Conservation (phyloP, 176 grass and related monocot species). For the Canna indica region DNA sequence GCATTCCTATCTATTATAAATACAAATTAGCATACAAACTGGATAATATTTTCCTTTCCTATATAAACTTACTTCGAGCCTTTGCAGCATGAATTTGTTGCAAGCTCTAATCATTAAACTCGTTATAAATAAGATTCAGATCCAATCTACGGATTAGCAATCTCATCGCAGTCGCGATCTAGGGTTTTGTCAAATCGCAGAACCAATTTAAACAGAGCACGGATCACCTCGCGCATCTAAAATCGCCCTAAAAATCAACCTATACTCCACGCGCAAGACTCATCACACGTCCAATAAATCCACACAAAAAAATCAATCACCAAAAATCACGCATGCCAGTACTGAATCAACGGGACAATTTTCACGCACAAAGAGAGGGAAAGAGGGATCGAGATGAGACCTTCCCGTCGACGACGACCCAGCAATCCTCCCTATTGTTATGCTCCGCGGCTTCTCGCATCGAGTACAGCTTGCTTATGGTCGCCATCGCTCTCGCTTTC, state of each 20-base stretch:
- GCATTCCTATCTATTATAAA: background rate
- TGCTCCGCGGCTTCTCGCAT: conserved; percentile 64
- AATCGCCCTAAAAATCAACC: background rate
- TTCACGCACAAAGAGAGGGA: background rate
- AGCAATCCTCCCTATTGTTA: conserved; percentile 59
- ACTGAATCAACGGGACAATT: background rate
- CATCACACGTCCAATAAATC: background rate
- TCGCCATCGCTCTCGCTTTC: conserved; percentile 39
- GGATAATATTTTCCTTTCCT: too few species aligned
- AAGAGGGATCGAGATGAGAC: conserved; percentile 2
- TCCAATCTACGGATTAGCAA: background rate
- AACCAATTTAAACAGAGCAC: background rate
- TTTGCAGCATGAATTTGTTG: too few species aligned
- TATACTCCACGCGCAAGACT: background rate
- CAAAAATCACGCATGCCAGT: background rate
- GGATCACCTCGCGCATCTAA: background rate
- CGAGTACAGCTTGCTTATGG: conserved; percentile 59
- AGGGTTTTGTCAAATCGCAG: background rate
- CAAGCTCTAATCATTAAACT: too few species aligned
- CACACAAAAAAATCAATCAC: background rate
- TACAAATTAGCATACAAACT: background rate
- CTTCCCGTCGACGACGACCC: conserved; percentile 71
- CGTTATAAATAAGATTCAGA: background rate
- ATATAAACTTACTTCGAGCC: too few species aligned
- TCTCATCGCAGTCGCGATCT: background rate